Evolutionary conservation across 495 filamentous ascomycete species (phyloP).

Genomic region (Clavariopsis aquatica): DNA sequence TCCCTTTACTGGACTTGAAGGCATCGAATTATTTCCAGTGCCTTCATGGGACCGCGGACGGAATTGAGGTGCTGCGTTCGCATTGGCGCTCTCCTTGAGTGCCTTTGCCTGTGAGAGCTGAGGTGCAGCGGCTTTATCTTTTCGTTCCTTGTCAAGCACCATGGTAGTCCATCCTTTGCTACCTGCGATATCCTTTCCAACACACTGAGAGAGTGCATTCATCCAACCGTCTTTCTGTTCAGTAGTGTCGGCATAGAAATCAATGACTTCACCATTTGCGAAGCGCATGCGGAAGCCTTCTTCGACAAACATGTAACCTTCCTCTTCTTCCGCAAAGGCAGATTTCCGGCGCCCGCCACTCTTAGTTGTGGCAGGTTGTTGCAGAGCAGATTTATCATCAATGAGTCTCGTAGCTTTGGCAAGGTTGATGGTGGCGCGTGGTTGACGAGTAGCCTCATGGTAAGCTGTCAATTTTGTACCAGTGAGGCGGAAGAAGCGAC

Average conservation of each 20-base stretch:
- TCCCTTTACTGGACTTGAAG: slow-evolving; percentile 37
- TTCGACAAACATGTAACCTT: slow-evolving; percentile 99
- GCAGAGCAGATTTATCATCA: slow-evolving; percentile 83
- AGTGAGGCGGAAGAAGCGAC: slow-evolving; percentile 92
- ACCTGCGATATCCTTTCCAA: slow-evolving; percentile 63
- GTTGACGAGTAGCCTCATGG: slow-evolving; percentile 92
- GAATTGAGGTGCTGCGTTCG: slow-evolving; percentile 1
- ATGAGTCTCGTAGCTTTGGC: slow-evolving; percentile 92
- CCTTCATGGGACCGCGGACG: slow-evolving; percentile 32
- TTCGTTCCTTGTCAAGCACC: slow-evolving; percentile 60
- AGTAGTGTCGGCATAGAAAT: slow-evolving; percentile 92
- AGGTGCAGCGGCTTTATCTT: slow-evolving; percentile 30
- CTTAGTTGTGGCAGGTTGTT: slow-evolving; percentile 63
- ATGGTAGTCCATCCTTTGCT: slow-evolving; percentile 77
- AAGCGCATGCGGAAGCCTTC: slow-evolving; percentile 98
- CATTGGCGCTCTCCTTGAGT: slow-evolving; percentile 21
- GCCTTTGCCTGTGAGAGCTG: slow-evolving; percentile 38
- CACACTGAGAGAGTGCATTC: slow-evolving; percentile 79
- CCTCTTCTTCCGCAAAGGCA: slow-evolving; percentile 96
- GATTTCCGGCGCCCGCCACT: slow-evolving; percentile 81
- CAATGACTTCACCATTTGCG: slow-evolving; percentile 94
- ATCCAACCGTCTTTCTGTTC: slow-evolving; percentile 93
- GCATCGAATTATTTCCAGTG: slow-evolving; percentile 24
- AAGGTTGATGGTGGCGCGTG: slow-evolving; percentile 93
- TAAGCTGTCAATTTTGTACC: slow-evolving; percentile 92